Evolutionary conservation across 306 rosid species (phyloP).

Genomic region (Lablab purpureus): DNA sequence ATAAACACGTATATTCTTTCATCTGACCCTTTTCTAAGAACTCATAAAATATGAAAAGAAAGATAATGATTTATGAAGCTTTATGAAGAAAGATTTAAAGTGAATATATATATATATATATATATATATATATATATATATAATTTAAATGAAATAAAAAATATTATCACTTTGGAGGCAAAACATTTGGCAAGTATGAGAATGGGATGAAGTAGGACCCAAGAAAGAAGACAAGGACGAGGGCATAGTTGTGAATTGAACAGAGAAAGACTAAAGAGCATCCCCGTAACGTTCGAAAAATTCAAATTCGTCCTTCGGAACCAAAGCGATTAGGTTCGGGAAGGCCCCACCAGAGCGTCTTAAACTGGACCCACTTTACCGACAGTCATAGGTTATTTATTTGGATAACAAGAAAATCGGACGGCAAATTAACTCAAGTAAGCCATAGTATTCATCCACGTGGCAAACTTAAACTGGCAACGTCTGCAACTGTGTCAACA

Average conservation of each 20-base stretch:
- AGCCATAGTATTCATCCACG: constrained; percentile 18
- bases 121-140: neutral
- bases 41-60: no score
- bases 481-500: constrained; percentile 7
- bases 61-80: no score
- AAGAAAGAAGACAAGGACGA: neutral
- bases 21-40: neutral
- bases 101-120: no score
- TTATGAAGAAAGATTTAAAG: no score
- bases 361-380: constrained; percentile 55
- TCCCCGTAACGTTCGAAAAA: constrained; percentile 70
- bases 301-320: constrained; percentile 63
- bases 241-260: constrained; percentile 43
- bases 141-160: neutral
- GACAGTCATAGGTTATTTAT: neutral
- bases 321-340: constrained; percentile 57
- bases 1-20: neutral
- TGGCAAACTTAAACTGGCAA: constrained; percentile 24
- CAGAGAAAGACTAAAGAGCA: neutral
- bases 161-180: neutral
- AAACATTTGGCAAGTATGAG: neutral
- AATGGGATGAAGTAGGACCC: neutral
- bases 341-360: constrained; percentile 65
- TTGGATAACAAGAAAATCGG: neutral
- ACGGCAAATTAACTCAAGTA: constrained; percentile 1